Conservation (phyloP, 441 rosid species). For the Macaranga tanarius region DNA sequence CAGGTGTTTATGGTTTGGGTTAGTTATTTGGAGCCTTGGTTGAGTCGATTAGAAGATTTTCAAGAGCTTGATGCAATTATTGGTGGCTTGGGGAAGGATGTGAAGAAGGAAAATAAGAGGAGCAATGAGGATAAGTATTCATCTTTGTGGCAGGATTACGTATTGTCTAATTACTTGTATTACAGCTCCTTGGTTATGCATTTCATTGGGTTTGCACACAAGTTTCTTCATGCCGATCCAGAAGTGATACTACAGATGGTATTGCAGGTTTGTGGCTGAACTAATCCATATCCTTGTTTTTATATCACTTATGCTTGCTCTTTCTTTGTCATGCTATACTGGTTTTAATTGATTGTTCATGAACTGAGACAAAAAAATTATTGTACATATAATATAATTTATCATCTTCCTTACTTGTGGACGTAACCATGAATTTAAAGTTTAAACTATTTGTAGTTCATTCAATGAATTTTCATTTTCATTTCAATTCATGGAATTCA, state of each 20-base stretch:
- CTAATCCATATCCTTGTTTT: constrained; percentile 4
- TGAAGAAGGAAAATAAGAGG: constrained; percentile 36
- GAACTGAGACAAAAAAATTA: background rate
- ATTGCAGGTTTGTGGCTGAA: constrained; percentile 59
- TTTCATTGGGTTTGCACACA: constrained; percentile 91
- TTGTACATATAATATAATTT: background rate
- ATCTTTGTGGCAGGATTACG: constrained; percentile 64
- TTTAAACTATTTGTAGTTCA: background rate
- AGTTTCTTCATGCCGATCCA: constrained; percentile 86
- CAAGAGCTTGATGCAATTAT: constrained; percentile 48
- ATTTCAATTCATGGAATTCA: background rate
- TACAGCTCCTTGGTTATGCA: constrained; percentile 87
- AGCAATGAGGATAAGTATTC: constrained; percentile 49
- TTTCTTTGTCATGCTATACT: background rate
- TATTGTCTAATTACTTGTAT: constrained; percentile 77
- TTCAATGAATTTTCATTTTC: background rate
- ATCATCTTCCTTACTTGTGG: background rate
- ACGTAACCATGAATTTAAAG: background rate
- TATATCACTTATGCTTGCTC: background rate
- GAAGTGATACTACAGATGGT: constrained; percentile 78
- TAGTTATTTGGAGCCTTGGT: constrained; percentile 83
- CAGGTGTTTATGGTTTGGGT: constrained; percentile 80
- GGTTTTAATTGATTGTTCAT: background rate
- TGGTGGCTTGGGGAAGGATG: constrained; percentile 43
- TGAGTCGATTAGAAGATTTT: constrained; percentile 54